A percentile compares a stretch with the other conserved stretches of the same genome.
phyloP scores from a whole-genome alignment of 345 rosid genomes.

The Bruguiera gymnorhiza region DNA sequence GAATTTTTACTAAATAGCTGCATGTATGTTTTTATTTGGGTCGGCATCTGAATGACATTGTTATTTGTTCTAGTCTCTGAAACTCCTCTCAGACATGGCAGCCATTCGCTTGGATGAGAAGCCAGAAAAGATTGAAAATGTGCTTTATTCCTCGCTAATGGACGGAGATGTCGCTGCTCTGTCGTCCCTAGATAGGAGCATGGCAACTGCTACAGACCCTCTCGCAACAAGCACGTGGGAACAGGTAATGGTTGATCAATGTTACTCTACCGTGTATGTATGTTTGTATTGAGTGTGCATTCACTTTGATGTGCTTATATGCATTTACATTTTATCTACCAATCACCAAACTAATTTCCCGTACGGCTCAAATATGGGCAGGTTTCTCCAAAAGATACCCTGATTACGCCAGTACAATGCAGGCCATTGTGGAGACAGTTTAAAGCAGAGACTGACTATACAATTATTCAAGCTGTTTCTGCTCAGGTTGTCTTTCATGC shows the following conservation, averaged over 20 bases:
- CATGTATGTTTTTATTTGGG: not conserved
- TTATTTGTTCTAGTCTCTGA: constrained; percentile 44
- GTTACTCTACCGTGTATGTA: not conserved
- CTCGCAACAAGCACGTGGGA: constrained; percentile 73
- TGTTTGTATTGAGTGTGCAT: constrained; percentile 10
- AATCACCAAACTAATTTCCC: not conserved
- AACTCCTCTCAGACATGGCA: constrained; percentile 54
- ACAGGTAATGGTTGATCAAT: constrained; percentile 40
- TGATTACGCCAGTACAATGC: constrained; percentile 31
- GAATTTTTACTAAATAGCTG: constrained; percentile 7
- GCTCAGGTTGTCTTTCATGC: constrained; percentile 48
- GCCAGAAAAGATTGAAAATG: constrained; percentile 50
- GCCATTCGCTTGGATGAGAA: constrained; percentile 64
- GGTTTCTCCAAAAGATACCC: constrained; percentile 49
- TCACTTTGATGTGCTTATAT: not conserved
- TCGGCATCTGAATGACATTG: constrained; percentile 22
- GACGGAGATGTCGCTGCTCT: constrained; percentile 42
- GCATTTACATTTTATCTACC: not conserved
- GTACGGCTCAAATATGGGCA: constrained; percentile 15
- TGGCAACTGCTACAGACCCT: constrained; percentile 44
- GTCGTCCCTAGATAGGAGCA: constrained; percentile 44
- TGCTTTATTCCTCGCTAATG: constrained; percentile 52
- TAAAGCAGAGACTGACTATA: constrained; percentile 28
- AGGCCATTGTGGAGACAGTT: constrained; percentile 28
- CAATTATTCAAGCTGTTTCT: constrained; percentile 50